These are phyloP conservation scores for Priceomyces fermenticarens DNA, from an alignment of 805 yeast species.

Conservation along the genomic window DNA sequence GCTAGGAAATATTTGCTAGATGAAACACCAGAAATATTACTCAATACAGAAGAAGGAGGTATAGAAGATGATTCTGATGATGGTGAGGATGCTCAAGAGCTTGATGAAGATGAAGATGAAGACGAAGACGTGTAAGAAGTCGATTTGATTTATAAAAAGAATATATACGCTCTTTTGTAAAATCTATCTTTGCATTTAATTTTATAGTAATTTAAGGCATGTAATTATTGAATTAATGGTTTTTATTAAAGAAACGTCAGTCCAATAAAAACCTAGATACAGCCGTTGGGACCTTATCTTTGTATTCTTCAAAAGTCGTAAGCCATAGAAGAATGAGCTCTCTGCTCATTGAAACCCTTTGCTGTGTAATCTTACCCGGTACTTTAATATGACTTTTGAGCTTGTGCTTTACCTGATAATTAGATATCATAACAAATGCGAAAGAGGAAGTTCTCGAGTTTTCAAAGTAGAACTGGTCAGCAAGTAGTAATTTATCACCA, in stretches of 20 bases:
- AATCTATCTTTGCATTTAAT: too few relatives aligned
- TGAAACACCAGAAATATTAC: slow-evolving; percentile 49
- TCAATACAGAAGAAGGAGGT: slow-evolving; percentile 63
- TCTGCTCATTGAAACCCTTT: slow-evolving; percentile 14
- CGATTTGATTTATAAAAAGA: background rate
- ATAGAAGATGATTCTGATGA: slow-evolving; percentile 55
- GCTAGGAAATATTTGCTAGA: slow-evolving; percentile 63
- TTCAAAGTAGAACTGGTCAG: slow-evolving; percentile 19
- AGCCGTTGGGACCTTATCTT: slow-evolving; percentile 9
- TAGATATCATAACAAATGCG: slow-evolving; percentile 13
- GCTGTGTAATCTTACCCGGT: slow-evolving; percentile 8
- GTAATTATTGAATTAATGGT: too few relatives aligned
- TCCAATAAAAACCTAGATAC: slow-evolving; percentile 4
- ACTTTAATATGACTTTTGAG: slow-evolving; percentile 14
- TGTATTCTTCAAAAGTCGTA: slow-evolving; percentile 9
- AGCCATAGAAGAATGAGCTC: slow-evolving; percentile 21
- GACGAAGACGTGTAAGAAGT: slow-evolving; percentile 12
- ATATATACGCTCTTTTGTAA: background rate
- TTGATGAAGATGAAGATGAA: slow-evolving; percentile 19
- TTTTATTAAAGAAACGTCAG: background rate
- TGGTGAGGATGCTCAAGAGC: slow-evolving; percentile 48
- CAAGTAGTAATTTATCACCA: slow-evolving; percentile 13
- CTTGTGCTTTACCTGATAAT: slow-evolving; percentile 14
- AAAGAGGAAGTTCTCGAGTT: slow-evolving; percentile 8
- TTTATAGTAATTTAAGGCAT: too few relatives aligned